These are phyloP conservation scores for Erigeron canadensis DNA, from an alignment of 129 eudicot genomes.

Conservation along the genomic window DNA sequence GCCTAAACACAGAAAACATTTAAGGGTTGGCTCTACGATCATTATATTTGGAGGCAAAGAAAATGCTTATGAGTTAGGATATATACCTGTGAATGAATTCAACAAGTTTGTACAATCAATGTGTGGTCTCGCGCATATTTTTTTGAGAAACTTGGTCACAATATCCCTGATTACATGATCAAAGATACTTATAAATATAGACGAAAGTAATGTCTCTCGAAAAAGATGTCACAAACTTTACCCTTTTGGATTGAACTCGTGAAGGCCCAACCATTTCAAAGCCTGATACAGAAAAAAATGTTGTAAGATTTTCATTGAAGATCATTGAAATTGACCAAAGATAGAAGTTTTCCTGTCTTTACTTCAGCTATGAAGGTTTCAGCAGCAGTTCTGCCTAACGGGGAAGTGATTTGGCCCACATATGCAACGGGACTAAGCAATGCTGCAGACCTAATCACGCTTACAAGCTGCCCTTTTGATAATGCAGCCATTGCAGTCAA, in stretches of 20 bases:
- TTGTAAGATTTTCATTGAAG: slow-evolving; percentile 6
- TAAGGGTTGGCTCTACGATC: background rate
- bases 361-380: slow-evolving; percentile 55
- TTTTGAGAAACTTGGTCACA: slow-evolving; percentile 45
- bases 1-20: slow-evolving; percentile 26
- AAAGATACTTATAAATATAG: background rate
- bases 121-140: slow-evolving; percentile 47
- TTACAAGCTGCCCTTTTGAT: slow-evolving; percentile 54
- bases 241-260: slow-evolving; percentile 68
- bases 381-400: slow-evolving; percentile 53
- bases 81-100: slow-evolving; percentile 62
- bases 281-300: slow-evolving; percentile 30
- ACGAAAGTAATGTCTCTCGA: no score
- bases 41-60: background rate
- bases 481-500: slow-evolving; percentile 63
- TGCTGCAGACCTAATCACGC: slow-evolving; percentile 60
- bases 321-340: slow-evolving; percentile 2
- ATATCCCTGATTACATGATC: slow-evolving; percentile 45
- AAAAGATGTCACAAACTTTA: slow-evolving; percentile 27
- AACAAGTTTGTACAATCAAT: slow-evolving; percentile 57
- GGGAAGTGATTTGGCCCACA: slow-evolving; percentile 61
- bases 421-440: slow-evolving; percentile 70
- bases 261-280: slow-evolving; percentile 57
- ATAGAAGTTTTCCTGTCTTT: slow-evolving; percentile 5
- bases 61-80: background rate